Conservation (phyloP, 805 yeast species). For the Candida stauntonica region DNA sequence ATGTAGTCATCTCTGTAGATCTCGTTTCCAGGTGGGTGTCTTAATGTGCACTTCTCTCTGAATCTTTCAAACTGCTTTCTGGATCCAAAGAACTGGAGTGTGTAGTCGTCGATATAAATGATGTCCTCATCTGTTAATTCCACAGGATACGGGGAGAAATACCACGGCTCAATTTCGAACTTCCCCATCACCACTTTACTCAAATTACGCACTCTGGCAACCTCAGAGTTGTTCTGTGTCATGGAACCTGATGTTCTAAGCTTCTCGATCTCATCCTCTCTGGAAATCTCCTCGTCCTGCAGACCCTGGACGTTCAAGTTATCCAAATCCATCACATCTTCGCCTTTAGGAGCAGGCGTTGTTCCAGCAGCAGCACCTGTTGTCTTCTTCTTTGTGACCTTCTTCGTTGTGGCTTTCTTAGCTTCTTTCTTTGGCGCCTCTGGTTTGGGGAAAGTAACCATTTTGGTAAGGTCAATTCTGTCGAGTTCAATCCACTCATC, state of each 20-base stretch:
- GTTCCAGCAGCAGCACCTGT: slow-evolving; percentile 23
- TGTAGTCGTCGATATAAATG: slow-evolving; percentile 87
- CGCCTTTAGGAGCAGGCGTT: slow-evolving; percentile 5
- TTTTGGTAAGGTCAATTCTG: slow-evolving; percentile 66
- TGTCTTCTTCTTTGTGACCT: slow-evolving; percentile 31
- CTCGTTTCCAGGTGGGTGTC: slow-evolving; percentile 98
- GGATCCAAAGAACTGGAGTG: slow-evolving; percentile 84
- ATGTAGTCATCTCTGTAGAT: slow-evolving; percentile 90
- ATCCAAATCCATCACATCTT: slow-evolving; percentile 79
- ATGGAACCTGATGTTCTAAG: slow-evolving; percentile 94
- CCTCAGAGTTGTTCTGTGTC: slow-evolving; percentile 85
- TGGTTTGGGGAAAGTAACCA: slow-evolving; percentile 67
- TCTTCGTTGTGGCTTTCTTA: slow-evolving; percentile 12
- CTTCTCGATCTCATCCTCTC: slow-evolving; percentile 91
- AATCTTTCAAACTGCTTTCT: slow-evolving; percentile 89
- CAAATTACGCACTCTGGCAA: slow-evolving; percentile 86
- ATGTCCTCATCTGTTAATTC: slow-evolving; percentile 91
- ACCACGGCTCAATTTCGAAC: slow-evolving; percentile 97
- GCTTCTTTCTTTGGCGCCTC: slow-evolving; percentile 29
- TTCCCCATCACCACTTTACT: slow-evolving; percentile 78
- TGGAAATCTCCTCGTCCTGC: slow-evolving; percentile 60
- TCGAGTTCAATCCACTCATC: slow-evolving; percentile 89
- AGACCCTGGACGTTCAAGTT: slow-evolving; percentile 81
- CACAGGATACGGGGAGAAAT: slow-evolving; percentile 94
- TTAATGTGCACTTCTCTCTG: slow-evolving; percentile 78